These are phyloP conservation scores for baker's yeast (Saccharomyces cerevisiae) DNA, from an alignment of 805 yeast genomes.

Conservation along the genomic window DNA sequence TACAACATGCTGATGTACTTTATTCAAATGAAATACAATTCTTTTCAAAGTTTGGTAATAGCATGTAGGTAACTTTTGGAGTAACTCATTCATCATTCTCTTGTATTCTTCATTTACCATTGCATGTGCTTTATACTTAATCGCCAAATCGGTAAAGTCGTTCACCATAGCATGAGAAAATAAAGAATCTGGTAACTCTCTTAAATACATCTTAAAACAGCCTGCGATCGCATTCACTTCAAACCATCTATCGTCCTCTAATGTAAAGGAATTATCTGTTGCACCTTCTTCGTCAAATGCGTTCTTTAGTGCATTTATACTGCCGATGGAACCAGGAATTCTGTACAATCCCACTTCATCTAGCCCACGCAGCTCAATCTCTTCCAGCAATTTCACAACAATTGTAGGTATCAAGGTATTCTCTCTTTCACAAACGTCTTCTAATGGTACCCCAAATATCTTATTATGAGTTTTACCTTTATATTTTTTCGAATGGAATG, in stretches of 20 bases:
- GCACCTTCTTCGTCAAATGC: slow-evolving; percentile 45
- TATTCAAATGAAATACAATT: slow-evolving; percentile 59
- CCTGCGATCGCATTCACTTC: slow-evolving; percentile 86
- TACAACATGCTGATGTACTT: slow-evolving; percentile 57
- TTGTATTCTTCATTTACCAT: slow-evolving; percentile 21
- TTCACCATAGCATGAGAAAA: slow-evolving; percentile 61
- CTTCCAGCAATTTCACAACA: slow-evolving; percentile 56
- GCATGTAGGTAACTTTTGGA: slow-evolving; percentile 46
- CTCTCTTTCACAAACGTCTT: slow-evolving; percentile 67
- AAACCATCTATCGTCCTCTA: slow-evolving; percentile 53
- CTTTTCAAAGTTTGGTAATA: slow-evolving; percentile 64
- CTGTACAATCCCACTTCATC: slow-evolving; percentile 90
- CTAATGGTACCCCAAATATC: slow-evolving; percentile 84
- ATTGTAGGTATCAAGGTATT: slow-evolving; percentile 53
- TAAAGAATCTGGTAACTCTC: slow-evolving; percentile 82
- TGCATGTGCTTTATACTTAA: slow-evolving; percentile 15
- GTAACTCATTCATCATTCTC: slow-evolving; percentile 22
- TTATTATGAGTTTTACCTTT: slow-evolving; percentile 36
- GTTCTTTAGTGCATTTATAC: slow-evolving; percentile 44
- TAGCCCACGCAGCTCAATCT: slow-evolving; percentile 78
- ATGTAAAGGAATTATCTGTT: slow-evolving; percentile 35
- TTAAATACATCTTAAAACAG: slow-evolving; percentile 69
- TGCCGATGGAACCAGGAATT: slow-evolving; percentile 54
- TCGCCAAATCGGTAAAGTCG: slow-evolving; percentile 38
- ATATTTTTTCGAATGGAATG: slow-evolving; percentile 35